Percentiles rank a stretch among this genome's conserved stretches.
Evolutionary conservation across 352 stramenopile species (phyloP).

Genomic region (Pythium grandisporangium): DNA sequence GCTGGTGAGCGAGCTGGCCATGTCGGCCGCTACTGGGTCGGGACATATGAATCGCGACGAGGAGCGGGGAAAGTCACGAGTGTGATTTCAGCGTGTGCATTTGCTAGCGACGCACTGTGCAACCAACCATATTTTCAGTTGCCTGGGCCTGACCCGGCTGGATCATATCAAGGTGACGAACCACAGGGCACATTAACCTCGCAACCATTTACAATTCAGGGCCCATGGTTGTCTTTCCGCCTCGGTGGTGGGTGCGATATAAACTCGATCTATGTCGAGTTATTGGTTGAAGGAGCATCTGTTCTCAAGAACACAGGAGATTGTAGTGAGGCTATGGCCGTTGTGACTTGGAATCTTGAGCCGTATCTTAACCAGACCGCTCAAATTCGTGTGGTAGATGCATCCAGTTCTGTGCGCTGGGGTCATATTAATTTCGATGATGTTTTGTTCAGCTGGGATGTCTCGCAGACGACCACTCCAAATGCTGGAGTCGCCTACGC

Average conservation of each 20-base stretch:
- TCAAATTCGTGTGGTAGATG: constrained; percentile 93
- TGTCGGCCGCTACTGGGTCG: constrained; percentile 91
- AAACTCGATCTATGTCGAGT: constrained; percentile 87
- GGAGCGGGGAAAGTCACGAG: constrained; percentile 53
- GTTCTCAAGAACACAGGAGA: constrained; percentile 81
- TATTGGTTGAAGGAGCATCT: constrained; percentile 90
- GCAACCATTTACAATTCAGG: constrained; percentile 89
- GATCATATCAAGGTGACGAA: constrained; percentile 84
- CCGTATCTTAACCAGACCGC: constrained; percentile 72
- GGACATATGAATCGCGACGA: constrained; percentile 88
- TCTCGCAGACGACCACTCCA: constrained; percentile 44
- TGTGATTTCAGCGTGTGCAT: constrained; percentile 38
- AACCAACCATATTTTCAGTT: constrained; percentile 65
- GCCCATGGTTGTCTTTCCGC: constrained; percentile 88
- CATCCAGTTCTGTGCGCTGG: constrained; percentile 75
- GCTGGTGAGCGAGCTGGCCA: constrained; percentile 38
- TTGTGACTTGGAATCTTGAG: constrained; percentile 84
- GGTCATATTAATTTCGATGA: constrained; percentile 97
- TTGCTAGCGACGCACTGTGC: constrained; percentile 61
- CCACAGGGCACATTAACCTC: constrained; percentile 91
- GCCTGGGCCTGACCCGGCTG: constrained; percentile 51
- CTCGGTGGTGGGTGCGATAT: constrained; percentile 93
- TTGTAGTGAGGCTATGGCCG: constrained; percentile 88
- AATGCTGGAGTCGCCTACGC: constrained; percentile 74
- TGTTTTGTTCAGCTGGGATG: constrained; percentile 91